Base-by-base conservation (phyloP, 306 rosid genomes). In the Vigna unguiculata region DNA sequence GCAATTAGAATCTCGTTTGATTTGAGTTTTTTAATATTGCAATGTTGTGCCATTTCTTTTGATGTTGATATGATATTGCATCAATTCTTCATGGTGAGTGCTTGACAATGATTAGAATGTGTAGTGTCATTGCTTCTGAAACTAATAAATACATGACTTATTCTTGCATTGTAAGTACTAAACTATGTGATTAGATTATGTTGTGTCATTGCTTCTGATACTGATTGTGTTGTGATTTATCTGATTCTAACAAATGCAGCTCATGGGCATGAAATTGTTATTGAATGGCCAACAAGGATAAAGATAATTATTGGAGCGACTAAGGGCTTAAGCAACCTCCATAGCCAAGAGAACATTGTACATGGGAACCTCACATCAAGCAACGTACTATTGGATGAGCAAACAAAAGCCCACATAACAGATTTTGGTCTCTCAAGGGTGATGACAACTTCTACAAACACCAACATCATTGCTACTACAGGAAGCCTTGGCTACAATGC, bases 221-320 rank as follows among this genome's bases (percentile, higher is more conserved):
- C 30, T 53, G 34, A 74, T 75, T 28, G 32, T 28, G 32, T 13
- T 65, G 11, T 30, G 7, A 28, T 22, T 11, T 40, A 64, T 65
- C 34, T 20, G 7, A 25, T 71, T 82, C 30, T 21, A 15, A 60
- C 13, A 28, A 3, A 24, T 82, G 80, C 91, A 93, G 98, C 96
- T 69, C 86, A 95, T 0, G 98, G 96, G n/a, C 95, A 83, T 14
- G 88, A 85, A 78, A 85, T 75, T 13, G 64, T 85, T 6, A 88
- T 93, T 45, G 94, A 89, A 20, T 93, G 98, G 98, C 88, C 95
- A 53, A 93, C 95, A 79, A 89, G 98, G 83, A 89, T 89, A 93
- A 86, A 86, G 36, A 89, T 93, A 77, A 90, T 89, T 8, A 76
- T 85, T 21, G 98, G 96, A 71, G 81, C 89, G n/a, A 83, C 95